Percentiles rank a stretch among this genome's conserved stretches.
Conservation (phyloP, 2,329 filamentous ascomycete genomes). For the Stagonosporopsis tanaceti region DNA sequence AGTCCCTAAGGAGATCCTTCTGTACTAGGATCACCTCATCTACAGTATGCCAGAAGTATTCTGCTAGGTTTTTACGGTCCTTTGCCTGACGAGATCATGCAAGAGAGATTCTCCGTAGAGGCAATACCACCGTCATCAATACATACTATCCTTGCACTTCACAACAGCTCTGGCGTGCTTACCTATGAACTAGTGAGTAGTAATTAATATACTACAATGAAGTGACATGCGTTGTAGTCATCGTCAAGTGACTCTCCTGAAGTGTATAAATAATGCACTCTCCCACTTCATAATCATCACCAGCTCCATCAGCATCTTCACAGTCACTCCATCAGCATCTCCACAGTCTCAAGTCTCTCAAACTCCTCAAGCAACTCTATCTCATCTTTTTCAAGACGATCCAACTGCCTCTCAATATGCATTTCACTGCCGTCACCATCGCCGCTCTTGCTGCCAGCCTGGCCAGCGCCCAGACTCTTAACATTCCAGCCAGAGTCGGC, state of each 20-base stretch:
- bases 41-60: not conserved
- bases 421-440: not conserved
- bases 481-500: conserved; percentile 1
- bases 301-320: not conserved
- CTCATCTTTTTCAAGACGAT: not conserved
- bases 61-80: too few relatives aligned
- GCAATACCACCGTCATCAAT: too few relatives aligned
- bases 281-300: not conserved
- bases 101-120: too few relatives aligned
- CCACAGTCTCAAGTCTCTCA: not conserved
- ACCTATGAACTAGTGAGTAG: not conserved
- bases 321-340: not conserved
- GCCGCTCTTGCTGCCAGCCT: not conserved
- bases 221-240: too few relatives aligned
- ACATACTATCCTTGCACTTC: too few relatives aligned
- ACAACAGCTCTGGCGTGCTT: not conserved
- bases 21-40: not conserved
- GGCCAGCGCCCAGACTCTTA: conserved; percentile 4
- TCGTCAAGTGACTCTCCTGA: not conserved
- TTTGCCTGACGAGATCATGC: too few relatives aligned
- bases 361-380: not conserved
- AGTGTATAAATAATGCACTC: not conserved
- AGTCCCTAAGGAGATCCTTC: not conserved
- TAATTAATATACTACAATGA: not conserved
- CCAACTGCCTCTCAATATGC: not conserved